Evolutionary conservation across 2,329 filamentous ascomycete genomes (phyloP).

Genomic region (Trichoderma sp.): DNA sequence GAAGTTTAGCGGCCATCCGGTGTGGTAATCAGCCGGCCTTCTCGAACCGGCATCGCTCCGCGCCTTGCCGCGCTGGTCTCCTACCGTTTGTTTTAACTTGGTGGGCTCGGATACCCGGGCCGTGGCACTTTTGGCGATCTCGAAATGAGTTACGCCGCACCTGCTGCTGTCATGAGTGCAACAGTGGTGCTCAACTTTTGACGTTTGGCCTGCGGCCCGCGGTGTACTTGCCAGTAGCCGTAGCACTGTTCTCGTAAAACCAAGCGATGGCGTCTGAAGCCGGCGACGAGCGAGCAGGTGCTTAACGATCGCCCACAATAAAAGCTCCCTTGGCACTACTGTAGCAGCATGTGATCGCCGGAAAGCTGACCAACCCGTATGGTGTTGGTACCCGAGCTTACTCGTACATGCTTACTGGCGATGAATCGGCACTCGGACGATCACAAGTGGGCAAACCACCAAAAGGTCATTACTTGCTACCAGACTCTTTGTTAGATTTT

Average conservation of each 20-base stretch:
- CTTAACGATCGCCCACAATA: background rate
- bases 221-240: background rate
- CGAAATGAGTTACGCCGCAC: background rate
- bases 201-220: background rate
- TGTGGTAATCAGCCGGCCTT: constrained; percentile 8
- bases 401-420: background rate
- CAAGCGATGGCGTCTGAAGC: background rate
- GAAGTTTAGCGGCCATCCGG: constrained; percentile 16
- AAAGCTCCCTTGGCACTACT: background rate
- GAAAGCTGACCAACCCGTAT: background rate
- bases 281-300: background rate
- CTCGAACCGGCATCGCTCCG: constrained; percentile 22
- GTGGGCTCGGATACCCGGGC: constrained; percentile 18
- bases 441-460: background rate
- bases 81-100: background rate
- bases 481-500: background rate
- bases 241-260: background rate
- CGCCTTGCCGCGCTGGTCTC: constrained; percentile 6
- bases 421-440: background rate
- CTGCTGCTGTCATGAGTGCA: background rate
- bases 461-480: background rate
- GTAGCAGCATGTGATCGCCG: constrained; percentile 10
- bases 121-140: constrained; percentile 19
- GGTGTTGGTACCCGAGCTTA: background rate
- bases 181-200: background rate